Base-by-base conservation (phyloP, 306 rosid species). In the Lablab purpureus region DNA sequence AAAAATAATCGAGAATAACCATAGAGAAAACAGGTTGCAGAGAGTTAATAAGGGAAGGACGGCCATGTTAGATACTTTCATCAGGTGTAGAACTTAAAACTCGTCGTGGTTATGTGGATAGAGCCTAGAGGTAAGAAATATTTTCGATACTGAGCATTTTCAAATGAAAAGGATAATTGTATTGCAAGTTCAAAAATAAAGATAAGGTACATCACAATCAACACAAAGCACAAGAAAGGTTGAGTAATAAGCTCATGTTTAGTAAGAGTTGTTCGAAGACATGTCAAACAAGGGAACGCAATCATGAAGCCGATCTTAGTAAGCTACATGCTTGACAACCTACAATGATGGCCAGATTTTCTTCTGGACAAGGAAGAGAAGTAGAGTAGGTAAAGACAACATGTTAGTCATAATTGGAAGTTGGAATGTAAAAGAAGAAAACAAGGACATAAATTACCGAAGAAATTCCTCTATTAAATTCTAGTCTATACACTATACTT, bases 11-110 rank as follows among this genome's bases (percentile, higher is more conserved):
- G 41, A 77, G n/a, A 67, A 67, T 17, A 77, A n/a, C 34, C 32
- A 21, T 47, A 67, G 52, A 76, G 73, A 9, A 76, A 54, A 40
- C 30, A 51, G 45, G 55, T 36, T 36, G 54, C 65, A 47, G 41
- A 41, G 27, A 12, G 34, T 62, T 40, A 62, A 64, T 60, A 32
- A 60, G 23, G 67, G 18, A 60, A 60, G 41, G n/a, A 32, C 17
- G 22, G 14, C 36, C n/a, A 14, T 15, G 23, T 14, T 62, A 62
- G 43, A 62, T 30, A 11, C 67, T 41, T 49, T 37, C 43, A 25
- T n/a, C 10, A 65, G 43, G 14, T 17, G 13, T 21, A 34, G 64
- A 32, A 19, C 65, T 50, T 41, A 46, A n/a, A 50, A 63, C 34
- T 6, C 32, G 22, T 25, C 17, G 3, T 14, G 32, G 43, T 9